Evolutionary conservation across 495 filamentous ascomycete genomes (phyloP).

Genomic region (Penicillium psychrofluorescens): DNA sequence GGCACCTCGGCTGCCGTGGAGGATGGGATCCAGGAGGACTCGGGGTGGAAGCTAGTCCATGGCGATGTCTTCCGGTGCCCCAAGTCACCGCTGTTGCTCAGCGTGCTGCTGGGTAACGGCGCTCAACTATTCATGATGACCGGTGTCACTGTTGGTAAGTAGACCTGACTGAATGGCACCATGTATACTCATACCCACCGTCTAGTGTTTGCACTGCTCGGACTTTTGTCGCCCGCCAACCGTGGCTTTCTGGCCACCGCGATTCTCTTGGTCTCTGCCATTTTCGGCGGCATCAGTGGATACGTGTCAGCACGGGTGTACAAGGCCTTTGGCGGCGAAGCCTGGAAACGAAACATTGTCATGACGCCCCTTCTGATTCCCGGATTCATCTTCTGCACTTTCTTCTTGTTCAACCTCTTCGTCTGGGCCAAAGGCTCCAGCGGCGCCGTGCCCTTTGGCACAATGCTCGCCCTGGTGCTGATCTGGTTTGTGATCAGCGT

Average conservation of each 20-base stretch:
- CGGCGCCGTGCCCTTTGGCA: conserved; percentile 91
- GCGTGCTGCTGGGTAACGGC: conserved; percentile 86
- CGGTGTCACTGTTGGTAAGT: conserved; percentile 71
- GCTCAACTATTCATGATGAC: conserved; percentile 97
- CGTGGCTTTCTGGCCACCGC: conserved; percentile 88
- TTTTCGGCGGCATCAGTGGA: conserved; percentile 89
- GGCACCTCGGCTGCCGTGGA: conserved; percentile 66
- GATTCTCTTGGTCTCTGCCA: conserved; percentile 83
- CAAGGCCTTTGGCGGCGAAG: conserved; percentile 84
- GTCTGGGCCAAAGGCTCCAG: conserved; percentile 86
- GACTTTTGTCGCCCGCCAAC: conserved; percentile 90
- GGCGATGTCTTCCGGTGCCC: conserved; percentile 95
- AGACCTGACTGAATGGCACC: not conserved
- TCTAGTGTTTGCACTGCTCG: conserved; percentile 75
- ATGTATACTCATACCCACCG: not conserved
- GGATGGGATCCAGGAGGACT: conserved; percentile 94
- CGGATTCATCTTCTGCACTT: conserved; percentile 74
- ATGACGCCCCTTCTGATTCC: conserved; percentile 83
- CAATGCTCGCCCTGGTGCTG: conserved; percentile 84
- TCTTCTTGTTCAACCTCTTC: conserved; percentile 95
- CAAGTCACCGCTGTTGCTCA: conserved; percentile 71
- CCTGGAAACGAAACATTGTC: conserved; percentile 89
- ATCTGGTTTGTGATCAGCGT: conserved; percentile 98
- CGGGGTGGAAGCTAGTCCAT: conserved; percentile 96
- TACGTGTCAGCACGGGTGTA: conserved; percentile 86